phyloP scores from a whole-genome alignment of 2,329 filamentous ascomycete genomes.

The Talaromyces islandicus region DNA sequence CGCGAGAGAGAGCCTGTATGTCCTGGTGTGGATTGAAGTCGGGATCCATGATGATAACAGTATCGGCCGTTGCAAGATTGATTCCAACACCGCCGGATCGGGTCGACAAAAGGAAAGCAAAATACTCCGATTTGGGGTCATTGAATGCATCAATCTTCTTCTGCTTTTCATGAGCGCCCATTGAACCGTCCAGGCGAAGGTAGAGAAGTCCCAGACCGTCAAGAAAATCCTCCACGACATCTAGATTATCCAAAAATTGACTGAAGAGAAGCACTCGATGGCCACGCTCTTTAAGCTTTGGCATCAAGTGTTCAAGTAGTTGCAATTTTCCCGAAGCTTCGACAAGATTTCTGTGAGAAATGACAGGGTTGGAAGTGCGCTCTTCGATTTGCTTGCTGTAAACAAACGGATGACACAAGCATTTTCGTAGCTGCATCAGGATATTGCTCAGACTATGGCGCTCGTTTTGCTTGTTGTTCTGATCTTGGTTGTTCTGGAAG shows the following conservation, averaged over 20 bases:
- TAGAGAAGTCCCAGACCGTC: conserved; percentile 66
- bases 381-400: conserved; percentile 91
- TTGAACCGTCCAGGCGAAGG: conserved; percentile 77
- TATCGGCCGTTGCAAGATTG: conserved; percentile 93
- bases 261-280: conserved; percentile 94
- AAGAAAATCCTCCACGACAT: conserved; percentile 89
- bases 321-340: conserved; percentile 88
- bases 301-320: conserved; percentile 76
- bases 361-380: conserved; percentile 53
- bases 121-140: conserved; percentile 71
- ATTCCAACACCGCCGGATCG: conserved; percentile 95
- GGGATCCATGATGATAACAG: conserved; percentile 93
- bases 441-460: conserved; percentile 86
- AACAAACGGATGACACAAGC: conserved; percentile 91
- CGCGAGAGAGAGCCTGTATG: conserved; percentile 87
- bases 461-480: conserved; percentile 59
- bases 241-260: conserved; percentile 81
- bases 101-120: conserved; percentile 89
- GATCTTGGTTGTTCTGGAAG: conserved; percentile 59
- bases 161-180: conserved; percentile 81
- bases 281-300: conserved; percentile 75
- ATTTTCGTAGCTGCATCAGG: conserved; percentile 89
- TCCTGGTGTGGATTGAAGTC: conserved; percentile 99
- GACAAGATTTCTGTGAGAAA: conserved; percentile 73
- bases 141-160: conserved; percentile 93